Base-by-base conservation (phyloP, 768 basidiomycete species). In the Chlorophyllum brunneum region DNA sequence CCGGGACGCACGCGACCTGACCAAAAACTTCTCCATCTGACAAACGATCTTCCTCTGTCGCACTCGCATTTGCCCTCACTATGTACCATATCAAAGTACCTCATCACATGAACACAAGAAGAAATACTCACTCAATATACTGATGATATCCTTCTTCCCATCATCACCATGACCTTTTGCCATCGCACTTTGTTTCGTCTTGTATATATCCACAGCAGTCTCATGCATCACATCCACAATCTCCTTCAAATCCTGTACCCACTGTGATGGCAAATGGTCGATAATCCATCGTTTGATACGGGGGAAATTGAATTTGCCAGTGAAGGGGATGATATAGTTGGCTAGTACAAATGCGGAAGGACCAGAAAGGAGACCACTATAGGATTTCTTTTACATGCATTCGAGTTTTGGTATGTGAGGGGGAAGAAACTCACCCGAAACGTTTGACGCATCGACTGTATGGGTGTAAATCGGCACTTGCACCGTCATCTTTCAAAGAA, bases 121-220 rank as follows among this genome's bases (percentile, higher is more conserved):
- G 29, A 27, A 4, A 27, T 9, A 49, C 73, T 33, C 53, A 78
- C 77, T 59, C 24, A 77, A 58, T 27, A 74, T 61, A 56, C 72
- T 77, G 47, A 77, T 67, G 13, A 79, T 65, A 56, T 77, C 76
- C 46, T 70, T 72, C 9, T 45, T 50, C 11, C 1, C 3, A 18
- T 49, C 15, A 26, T 49, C 48, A 18, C 27, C 63, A 15, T 73
- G 69, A 11, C 70, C 73, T 22, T 60, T 55, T 16, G 55, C 54
- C 2, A 75, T 45, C 1, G 67, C 64, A 16, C 44, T 56, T 48
- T 69, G 70, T 60, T 75, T 74, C 31, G 60, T 57, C 16, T 63
- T 40, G 27, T 66, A 68, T 3, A 78, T 67, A 9, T 68, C 59
- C 18, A 61, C 54, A 1, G 75, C 67, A 9, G 64, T 64, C 16